Conservation (phyloP, 768 basidiomycete species). For the Xanthoconium stramineum region DNA sequence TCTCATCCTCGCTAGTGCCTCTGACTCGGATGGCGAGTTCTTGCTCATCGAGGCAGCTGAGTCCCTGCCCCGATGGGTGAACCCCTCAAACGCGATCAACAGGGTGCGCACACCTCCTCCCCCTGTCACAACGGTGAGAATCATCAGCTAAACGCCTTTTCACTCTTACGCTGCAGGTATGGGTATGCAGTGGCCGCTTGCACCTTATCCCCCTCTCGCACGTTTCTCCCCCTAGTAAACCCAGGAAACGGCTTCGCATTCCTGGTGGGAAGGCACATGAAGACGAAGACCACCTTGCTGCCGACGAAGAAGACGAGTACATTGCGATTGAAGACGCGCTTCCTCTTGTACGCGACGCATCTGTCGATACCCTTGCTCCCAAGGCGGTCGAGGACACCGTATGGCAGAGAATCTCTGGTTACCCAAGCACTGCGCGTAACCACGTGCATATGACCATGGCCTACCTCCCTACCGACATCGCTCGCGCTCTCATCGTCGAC, state of each 20-base stretch:
- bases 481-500: constrained; percentile 59
- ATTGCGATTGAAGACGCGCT: constrained; percentile 63
- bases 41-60: constrained; percentile 96
- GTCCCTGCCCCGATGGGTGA: constrained; percentile 83
- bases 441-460: constrained; percentile 79
- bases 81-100: constrained; percentile 87
- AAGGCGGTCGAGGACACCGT: constrained; percentile 58
- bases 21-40: constrained; percentile 94
- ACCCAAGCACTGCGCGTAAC: constrained; percentile 60
- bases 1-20: constrained; percentile 34
- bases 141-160: constrained; percentile 29
- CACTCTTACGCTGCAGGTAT: constrained; percentile 61
- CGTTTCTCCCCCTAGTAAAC: constrained; percentile 62
- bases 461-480: constrained; percentile 78
- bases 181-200: constrained; percentile 79
- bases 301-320: constrained; percentile 47
- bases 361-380: constrained; percentile 57
- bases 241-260: constrained; percentile 44
- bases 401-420: constrained; percentile 73
- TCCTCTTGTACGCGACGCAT: constrained; percentile 52
- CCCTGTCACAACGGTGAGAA: constrained; percentile 28
- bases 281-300: constrained; percentile 43
- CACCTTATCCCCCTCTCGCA: constrained; percentile 85
- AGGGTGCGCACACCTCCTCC: constrained; percentile 61
- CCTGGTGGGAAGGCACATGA: constrained; percentile 44